phyloP scores from a whole-genome alignment of 169 alveolate genomes.

The Ichthyophthirius multifiliis region DNA sequence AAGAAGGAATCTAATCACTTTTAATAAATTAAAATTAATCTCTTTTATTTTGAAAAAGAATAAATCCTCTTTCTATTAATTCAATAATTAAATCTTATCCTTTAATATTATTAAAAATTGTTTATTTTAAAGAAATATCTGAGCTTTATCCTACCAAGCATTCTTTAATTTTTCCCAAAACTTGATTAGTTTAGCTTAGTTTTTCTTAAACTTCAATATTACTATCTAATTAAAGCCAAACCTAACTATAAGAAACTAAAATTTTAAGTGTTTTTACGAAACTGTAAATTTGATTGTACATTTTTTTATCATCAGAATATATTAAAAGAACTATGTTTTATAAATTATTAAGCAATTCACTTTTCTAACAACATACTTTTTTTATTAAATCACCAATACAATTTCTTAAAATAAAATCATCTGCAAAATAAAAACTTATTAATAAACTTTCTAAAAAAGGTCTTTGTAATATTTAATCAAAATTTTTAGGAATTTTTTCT shows the following conservation, averaged over 20 bases:
- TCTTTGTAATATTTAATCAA: conserved; percentile 28
- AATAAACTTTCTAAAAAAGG: conserved; percentile 35
- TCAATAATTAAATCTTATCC: not conserved
- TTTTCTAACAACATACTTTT: conserved; percentile 18
- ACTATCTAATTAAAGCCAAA: conserved; percentile 3
- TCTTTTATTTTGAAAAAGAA: not conserved
- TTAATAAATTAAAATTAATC: not conserved
- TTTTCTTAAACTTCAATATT: not conserved
- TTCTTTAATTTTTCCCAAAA: too few species aligned
- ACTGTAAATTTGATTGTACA: not conserved
- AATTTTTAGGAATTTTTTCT: not conserved
- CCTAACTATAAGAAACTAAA: not conserved
- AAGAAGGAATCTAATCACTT: not conserved
- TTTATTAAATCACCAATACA: conserved; percentile 14
- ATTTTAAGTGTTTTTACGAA: conserved; percentile 7
- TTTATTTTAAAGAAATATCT: not conserved
- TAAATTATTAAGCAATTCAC: conserved; percentile 18
- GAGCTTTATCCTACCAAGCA: not conserved
- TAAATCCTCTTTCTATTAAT: not conserved
- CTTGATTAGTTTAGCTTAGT: not conserved
- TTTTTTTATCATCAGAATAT: conserved; percentile 1
- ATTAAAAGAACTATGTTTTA: conserved; percentile 16
- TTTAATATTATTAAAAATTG: not conserved
- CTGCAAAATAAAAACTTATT: conserved; percentile 28
- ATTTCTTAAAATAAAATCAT: conserved; percentile 21